Conservation (phyloP, 139 green algal genomes). For the Spirogloea muscicola region DNA sequence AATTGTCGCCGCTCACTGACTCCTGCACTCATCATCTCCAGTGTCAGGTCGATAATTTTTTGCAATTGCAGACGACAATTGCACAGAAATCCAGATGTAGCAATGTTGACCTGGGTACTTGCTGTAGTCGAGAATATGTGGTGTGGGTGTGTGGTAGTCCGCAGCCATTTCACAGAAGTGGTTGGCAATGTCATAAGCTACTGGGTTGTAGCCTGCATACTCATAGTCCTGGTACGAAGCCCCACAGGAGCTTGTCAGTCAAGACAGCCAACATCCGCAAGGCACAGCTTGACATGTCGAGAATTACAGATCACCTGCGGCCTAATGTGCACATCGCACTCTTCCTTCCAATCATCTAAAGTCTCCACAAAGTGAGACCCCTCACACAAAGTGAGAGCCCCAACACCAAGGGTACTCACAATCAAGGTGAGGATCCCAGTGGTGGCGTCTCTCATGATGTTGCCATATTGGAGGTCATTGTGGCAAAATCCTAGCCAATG, state of each 20-base stretch:
- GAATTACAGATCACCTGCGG: no score
- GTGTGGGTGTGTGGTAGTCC: slow-evolving; percentile 31
- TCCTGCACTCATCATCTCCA: no score
- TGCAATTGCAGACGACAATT: no score
- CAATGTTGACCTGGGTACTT: slow-evolving; percentile 31
- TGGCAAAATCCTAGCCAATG: slow-evolving; percentile 37
- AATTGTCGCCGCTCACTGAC: no score
- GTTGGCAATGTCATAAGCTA: slow-evolving; percentile 45
- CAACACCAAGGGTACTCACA: slow-evolving; percentile 1
- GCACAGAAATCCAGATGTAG: no score
- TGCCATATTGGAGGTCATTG: slow-evolving; percentile 46
- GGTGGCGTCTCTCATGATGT: slow-evolving; percentile 25
- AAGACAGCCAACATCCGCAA: background rate
- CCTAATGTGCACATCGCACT: no score
- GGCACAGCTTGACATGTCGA: no score
- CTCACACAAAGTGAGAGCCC: no score
- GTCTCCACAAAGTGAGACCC: no score
- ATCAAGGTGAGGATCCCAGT: slow-evolving; percentile 5
- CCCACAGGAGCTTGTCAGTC: background rate
- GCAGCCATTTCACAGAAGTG: slow-evolving; percentile 46
- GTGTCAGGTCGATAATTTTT: no score
- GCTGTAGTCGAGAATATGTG: slow-evolving; percentile 37
- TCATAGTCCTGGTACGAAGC: slow-evolving; percentile 40
- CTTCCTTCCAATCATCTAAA: no score
- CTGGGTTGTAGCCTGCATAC: slow-evolving; percentile 39